Base-by-base conservation (phyloP, 192 early-diverging fungal species). In the Coemansia sp. region DNA sequence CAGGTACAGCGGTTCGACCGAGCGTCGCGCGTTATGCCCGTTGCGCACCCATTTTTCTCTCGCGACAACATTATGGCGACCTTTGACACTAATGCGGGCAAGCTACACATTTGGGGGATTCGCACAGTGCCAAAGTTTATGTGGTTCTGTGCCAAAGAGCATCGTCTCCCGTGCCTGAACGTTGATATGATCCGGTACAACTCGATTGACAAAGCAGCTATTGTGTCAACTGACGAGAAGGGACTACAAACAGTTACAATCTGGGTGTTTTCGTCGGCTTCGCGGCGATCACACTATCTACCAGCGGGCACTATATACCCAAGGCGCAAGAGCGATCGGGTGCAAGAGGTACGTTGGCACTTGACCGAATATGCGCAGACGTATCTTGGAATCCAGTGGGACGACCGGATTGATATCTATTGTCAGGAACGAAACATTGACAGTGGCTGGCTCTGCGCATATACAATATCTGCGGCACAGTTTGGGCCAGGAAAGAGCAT, bases 241-340 rank as follows among this genome's bases (percentile, higher is more conserved):
- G 80, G 80, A 9, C 59, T 65, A 12, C 75, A 77, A 35, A 57
- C 67, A 4, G 58, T 82, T 48, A 82, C 80, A 7, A 62, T 82
- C 27, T 82, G 80, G 80, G 68, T 76, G 1, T 82, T 82, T 50
- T 82, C 80, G 1, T 82, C 80, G n/a, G 74, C 80, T n/a, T 82
- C 80, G 31, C 66, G 80, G 10, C 62, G 65, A 8, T 82, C 80
- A 38, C 80, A 77, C 55, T 82, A 82, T 43, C 47, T 82, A 41
- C 80, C 80, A 21, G 80, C 80, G 1, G 80, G 74, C 19, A 82
- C 74, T 3, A 82, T 82, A n/a, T 56, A 77, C 26, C 80, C 80
- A 50, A 67, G 53, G 19, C 55, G 26, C 51, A 68, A 64, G 19
- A 47, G 59, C 2, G 74, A 82, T 38, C 67, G 71, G 0, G 80